Base-by-base conservation (phyloP, 2,329 filamentous ascomycete species). In the Trichothecium sympodiale region DNA sequence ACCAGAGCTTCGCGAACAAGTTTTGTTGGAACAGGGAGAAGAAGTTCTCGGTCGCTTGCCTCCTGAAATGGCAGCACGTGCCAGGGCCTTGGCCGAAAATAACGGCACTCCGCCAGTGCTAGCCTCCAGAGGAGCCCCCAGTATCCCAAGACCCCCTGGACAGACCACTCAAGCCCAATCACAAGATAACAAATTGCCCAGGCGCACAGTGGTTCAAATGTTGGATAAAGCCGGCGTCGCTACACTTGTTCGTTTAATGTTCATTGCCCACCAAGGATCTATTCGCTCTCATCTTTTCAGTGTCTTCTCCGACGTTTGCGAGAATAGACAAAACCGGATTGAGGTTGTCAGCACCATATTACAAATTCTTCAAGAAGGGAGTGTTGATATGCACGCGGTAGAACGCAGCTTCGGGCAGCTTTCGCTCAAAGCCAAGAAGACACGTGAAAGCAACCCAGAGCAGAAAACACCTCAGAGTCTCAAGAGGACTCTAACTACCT, bases 201-300 rank as follows among this genome's bases (percentile, higher is more conserved):
- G 84, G 38, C 82, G 83, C 41, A 80, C 85, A 16, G 83, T 93
- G 39, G 83, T 94, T 17, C 91, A 98, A 55, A 94, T 98, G 82
- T 74, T 98, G 20, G 91, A 98, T 58, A 95, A 94, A 60, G 74
- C 88, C 32, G 91, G 93, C 17, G 80, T 98, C 45, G 91, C 93
- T 17, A 96, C 91, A n/a, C 66, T 98, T 25, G 70, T 98, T 30
- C 84, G 93, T n/a, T 72, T 98, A 8, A 95, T 98, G 89, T 98
- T 98, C 56, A 87, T 96, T 48, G 83, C 85, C 33, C 85, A 95
- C 45, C 84, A 89, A 44, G 85, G 84, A 16, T 91, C 84, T 42
- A 81, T 91, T 33, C 84, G 87, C 45, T 77, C 72, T 42, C 83
- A 86, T 40, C 69, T 98, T 36, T 89, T 91, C 53, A 80, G 81